Percentiles rank a stretch among this genome's conserved stretches.
Conservation (phyloP, 441 rosid species). For the Macaranga tanarius region DNA sequence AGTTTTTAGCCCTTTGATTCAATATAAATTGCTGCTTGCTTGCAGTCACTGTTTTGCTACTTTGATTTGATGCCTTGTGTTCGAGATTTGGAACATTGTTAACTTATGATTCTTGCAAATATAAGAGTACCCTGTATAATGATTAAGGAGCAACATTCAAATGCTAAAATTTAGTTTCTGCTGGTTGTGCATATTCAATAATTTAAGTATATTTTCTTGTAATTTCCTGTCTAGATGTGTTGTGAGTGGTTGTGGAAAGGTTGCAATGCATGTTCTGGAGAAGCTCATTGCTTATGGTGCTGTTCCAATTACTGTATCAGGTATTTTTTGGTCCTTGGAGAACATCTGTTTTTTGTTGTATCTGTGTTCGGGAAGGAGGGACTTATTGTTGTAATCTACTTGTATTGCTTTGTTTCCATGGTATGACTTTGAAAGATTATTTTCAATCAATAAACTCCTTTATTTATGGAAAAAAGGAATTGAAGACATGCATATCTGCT, state of each 20-base stretch:
- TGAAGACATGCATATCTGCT: neutral
- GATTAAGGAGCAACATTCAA: neutral
- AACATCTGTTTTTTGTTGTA: constrained; percentile 8
- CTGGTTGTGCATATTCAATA: neutral
- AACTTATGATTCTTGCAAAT: constrained; percentile 11
- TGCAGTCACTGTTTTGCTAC: neutral
- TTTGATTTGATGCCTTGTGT: neutral
- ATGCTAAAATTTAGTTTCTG: neutral
- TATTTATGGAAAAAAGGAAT: neutral
- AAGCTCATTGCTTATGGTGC: constrained; percentile 98
- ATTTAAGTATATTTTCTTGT: constrained; percentile 9
- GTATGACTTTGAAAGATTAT: neutral
- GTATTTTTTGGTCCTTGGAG: constrained; percentile 35
- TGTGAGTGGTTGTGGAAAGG: constrained; percentile 98
- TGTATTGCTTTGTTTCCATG: neutral
- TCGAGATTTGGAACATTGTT: neutral
- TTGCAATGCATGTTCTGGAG: constrained; percentile 96
- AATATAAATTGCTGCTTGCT: neutral
- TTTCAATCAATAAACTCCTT: neutral
- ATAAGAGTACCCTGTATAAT: neutral
- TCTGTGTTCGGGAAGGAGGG: too few species aligned
- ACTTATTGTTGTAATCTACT: neutral
- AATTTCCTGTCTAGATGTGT: constrained; percentile 62
- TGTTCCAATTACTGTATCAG: constrained; percentile 86
- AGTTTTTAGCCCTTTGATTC: neutral